Base-by-base conservation (phyloP, 2,329 filamentous ascomycete genomes). In the Pseudopyricularia javanii region DNA sequence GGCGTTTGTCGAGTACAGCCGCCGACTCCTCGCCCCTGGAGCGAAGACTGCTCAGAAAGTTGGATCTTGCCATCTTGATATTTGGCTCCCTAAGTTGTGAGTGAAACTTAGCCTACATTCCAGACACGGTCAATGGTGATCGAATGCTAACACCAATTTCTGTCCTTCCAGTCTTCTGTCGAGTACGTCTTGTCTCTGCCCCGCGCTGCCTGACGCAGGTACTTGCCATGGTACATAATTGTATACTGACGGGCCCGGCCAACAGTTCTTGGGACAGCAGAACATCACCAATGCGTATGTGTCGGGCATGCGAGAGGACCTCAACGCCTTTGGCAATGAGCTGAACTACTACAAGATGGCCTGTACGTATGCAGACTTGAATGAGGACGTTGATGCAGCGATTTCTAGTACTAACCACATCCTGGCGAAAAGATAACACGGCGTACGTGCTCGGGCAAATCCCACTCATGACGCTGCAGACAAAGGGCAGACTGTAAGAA, bases 231-330 rank as follows among this genome's bases (percentile, higher is more conserved):
- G n/a, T 1, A n/a, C n/a, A n/a, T n/a, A n/a, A n/a, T n/a, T n/a
- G 1, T 26, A 20, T 33, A 20, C 14, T 49, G 24, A 49, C n/a
- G 20, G 14, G 12, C 4, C 15, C 34, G 32, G 9, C n/a, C 8
- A n/a, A 33, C 28, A 52, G 50, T 52, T 52, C 15, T 30, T 47
- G 15, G 50, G 50, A 12, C 50, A 52, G 28, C 40, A 47, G 47
- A 45, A 52, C 30, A 52, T 52, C 14, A 52, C 50, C 50, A 52
- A 47, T 47, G 50, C 50, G 2, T 52, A 52, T 40, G 50, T 47
- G 14, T 52, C 50, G 20, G 50, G 50, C 30, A 52, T 52, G 50
- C 50, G 50, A 26, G 50, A 52, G 28, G 50, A 52, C 20, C 50
- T 47, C 24, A 35, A 47, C 12, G 50, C 50, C 4, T 52, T 47